Evolutionary conservation across 1,284 basidiomycete genomes (phyloP), one percentile per base, ranked within the genome.

Genomic region (Apiotrichum gracile): DNA sequence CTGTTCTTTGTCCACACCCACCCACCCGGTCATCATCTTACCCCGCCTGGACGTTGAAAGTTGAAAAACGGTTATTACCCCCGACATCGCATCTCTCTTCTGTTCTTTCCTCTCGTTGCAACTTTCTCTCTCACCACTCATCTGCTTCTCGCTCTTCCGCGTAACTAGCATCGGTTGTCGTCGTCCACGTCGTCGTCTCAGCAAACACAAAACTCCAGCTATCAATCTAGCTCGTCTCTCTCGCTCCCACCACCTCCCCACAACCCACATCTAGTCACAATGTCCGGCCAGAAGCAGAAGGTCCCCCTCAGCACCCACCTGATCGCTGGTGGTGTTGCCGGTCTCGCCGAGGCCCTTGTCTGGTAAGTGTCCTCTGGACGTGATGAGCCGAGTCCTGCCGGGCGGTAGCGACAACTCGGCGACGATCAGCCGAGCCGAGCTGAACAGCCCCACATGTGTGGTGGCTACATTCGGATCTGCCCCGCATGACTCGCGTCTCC

Each of bases 241-340:
- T 24, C 43, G 13, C 29, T 31, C 26, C 41, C 16, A 13, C 38
- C 26, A 21, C 47, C 21, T 27, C 46, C 37, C 43, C 42, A 31
- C 43, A 27, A 42, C 25, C 37, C 37, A n/a, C 43, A 38, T 22
- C 31, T 40, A 37, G 31, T 22, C 47, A 52, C 47, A 47, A 58
- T 58, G 52, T 46, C 57, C 44, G 24, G 17, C 34, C 31, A 44
- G 49, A 59, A 59, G 57, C 45, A 59, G 49, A 74, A 76, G 55
- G 74, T 80, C 14, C 78, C 78, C 14, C 87, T 96, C 64, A 89
- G 87, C 33, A 92, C 86, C 43, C 91, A 97, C 71, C 83, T 96
- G 66, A 86, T 87, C 37, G 92, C 92, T 38, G 92, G 92, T 61
- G 92, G 92, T 42, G 81, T 87, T 29, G 92, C 91, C 29, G 92